Conservation (phyloP, 306 rosid genomes). For the Citrullus amarus region DNA sequence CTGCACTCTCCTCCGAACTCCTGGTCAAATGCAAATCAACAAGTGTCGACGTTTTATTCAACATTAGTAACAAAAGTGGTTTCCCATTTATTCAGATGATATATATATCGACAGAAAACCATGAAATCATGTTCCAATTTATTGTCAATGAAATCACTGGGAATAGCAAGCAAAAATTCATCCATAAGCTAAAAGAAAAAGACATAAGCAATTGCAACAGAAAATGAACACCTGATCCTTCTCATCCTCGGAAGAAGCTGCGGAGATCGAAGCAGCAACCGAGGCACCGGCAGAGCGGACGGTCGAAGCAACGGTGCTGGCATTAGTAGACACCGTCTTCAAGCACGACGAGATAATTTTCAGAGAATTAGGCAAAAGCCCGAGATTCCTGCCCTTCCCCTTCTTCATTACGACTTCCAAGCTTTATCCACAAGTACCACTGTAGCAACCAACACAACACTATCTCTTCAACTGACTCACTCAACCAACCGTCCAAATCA, state of each 20-base stretch:
- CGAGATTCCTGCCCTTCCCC: slow-evolving; percentile 56
- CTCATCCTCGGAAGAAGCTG: slow-evolving; percentile 55
- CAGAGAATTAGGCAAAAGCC: slow-evolving; percentile 71
- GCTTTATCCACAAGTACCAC: not conserved
- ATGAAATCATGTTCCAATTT: not conserved
- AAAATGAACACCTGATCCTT: slow-evolving; percentile 54
- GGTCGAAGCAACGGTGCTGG: slow-evolving; percentile 63
- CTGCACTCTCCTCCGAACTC: not conserved
- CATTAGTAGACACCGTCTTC: slow-evolving; percentile 76
- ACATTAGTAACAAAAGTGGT: not conserved
- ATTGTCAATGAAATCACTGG: not conserved
- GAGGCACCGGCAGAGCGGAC: slow-evolving; percentile 93
- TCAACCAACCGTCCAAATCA: slow-evolving; percentile 9
- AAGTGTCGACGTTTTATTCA: not conserved
- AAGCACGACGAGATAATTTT: slow-evolving; percentile 79
- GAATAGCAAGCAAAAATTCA: slow-evolving; percentile 1
- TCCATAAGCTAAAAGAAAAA: not conserved
- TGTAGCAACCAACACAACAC: not conserved
- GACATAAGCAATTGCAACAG: not conserved
- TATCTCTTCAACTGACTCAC: slow-evolving; percentile 11
- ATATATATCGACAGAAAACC: not conserved
- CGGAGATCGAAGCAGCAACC: slow-evolving; percentile 59
- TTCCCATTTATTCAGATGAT: not conserved
- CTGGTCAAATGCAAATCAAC: not conserved
- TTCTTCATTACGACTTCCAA: slow-evolving; percentile 29